Evolutionary conservation across 2,329 filamentous ascomycete genomes (phyloP).

Genomic region (Berkeleyomyces basicola): DNA sequence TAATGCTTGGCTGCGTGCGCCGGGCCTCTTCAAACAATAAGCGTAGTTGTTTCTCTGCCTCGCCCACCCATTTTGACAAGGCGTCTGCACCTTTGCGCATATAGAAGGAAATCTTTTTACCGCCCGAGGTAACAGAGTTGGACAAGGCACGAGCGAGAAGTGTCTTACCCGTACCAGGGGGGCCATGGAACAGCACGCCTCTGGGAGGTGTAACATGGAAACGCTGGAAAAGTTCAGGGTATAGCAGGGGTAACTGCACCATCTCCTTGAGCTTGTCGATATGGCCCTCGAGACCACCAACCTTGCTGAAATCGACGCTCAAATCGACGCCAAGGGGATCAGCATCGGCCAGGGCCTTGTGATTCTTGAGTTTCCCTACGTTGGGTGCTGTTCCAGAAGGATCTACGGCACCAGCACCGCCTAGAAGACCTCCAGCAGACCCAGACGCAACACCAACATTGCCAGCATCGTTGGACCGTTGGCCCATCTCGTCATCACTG

Average conservation of each 20-base stretch:
- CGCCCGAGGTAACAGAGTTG: constrained; percentile 74
- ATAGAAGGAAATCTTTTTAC: constrained; percentile 93
- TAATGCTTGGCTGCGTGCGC: constrained; percentile 93
- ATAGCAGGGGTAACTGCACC: constrained; percentile 85
- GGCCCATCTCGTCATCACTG: constrained; percentile 78
- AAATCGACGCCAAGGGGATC: constrained; percentile 88
- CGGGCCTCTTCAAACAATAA: constrained; percentile 90
- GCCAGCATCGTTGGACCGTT: constrained; percentile 39
- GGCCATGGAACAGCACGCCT: constrained; percentile 91
- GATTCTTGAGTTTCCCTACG: constrained; percentile 85
- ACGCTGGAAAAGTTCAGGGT: constrained; percentile 80
- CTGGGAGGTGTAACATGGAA: constrained; percentile 90
- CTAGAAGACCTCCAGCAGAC: constrained; percentile 30
- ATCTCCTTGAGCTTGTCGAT: constrained; percentile 98
- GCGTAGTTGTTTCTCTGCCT: constrained; percentile 87
- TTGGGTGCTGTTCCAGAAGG: constrained; percentile 41
- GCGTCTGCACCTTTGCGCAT: constrained; percentile 98
- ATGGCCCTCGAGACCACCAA: constrained; percentile 81
- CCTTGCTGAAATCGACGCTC: constrained; percentile 83
- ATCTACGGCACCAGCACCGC: constrained; percentile 23
- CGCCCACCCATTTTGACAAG: constrained; percentile 96
- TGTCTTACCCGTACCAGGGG: constrained; percentile 94
- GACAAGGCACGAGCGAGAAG: constrained; percentile 85
- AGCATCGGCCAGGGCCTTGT: constrained; percentile 78
- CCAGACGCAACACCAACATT: constrained; percentile 46